Conservation (phyloP, 352 stramenopile species). For the Phytopythium helicoides region DNA sequence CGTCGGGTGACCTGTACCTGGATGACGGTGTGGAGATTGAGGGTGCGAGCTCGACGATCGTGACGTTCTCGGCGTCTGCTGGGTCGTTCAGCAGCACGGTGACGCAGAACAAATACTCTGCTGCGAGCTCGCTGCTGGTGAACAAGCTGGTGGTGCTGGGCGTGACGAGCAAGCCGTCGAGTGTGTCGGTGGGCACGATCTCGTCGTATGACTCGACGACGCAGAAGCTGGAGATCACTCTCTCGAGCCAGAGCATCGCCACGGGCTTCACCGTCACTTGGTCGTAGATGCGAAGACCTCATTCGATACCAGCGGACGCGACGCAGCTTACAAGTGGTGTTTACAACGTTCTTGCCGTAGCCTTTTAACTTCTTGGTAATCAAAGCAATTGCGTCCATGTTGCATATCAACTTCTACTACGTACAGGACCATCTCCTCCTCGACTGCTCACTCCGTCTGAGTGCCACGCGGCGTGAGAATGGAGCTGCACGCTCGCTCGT, state of each 20-base stretch:
- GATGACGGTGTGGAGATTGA: conserved; percentile 50
- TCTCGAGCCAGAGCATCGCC: conserved; percentile 23
- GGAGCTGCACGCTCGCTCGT: conserved; percentile 48
- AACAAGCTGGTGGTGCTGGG: conserved; percentile 33
- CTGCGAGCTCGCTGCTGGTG: conserved; percentile 13
- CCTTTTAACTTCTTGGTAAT: too few relatives aligned
- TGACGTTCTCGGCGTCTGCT: conserved; percentile 29
- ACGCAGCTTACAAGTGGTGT: too few relatives aligned
- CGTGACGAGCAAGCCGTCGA: conserved; percentile 13
- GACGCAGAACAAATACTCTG: conserved; percentile 16
- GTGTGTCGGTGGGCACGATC: conserved; percentile 23
- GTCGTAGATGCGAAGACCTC: conserved; percentile 4
- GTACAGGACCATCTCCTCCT: too few relatives aligned
- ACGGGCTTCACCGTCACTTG: conserved; percentile 24
- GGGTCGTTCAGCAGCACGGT: conserved; percentile 14
- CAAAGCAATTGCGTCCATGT: too few relatives aligned
- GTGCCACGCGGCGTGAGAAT: conserved; percentile 45
- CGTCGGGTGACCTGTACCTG: conserved; percentile 48
- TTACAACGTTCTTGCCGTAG: too few relatives aligned
- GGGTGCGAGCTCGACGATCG: conserved; percentile 23
- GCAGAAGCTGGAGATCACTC: conserved; percentile 24
- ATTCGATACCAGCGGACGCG: too few relatives aligned
- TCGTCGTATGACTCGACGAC: conserved; percentile 23
- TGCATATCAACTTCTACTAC: too few relatives aligned
- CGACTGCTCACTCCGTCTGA: not conserved